Conservation (phyloP, 805 yeast genomes). For the Ogataea nakhonphanomensis region DNA sequence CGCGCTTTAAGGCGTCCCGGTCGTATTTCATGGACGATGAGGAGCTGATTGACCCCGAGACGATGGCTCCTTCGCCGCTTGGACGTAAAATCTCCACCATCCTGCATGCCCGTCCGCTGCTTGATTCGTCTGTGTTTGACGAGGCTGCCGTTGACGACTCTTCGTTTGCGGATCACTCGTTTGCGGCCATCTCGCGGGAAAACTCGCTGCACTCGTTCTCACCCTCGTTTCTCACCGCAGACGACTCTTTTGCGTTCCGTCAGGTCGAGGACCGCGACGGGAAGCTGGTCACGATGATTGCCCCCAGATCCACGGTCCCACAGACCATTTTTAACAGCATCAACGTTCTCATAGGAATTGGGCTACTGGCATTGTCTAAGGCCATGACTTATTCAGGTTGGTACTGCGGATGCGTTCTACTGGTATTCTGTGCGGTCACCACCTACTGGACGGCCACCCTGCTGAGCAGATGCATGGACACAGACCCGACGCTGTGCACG, state of each 20-base stretch:
- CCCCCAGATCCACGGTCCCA: slow-evolving; percentile 77
- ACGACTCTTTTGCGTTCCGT: slow-evolving; percentile 32
- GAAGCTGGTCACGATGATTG: slow-evolving; percentile 62
- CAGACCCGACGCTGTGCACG: slow-evolving; percentile 76
- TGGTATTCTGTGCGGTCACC: slow-evolving; percentile 57
- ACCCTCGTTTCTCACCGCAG: slow-evolving; percentile 20
- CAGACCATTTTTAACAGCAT: slow-evolving; percentile 67
- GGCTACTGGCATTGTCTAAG: slow-evolving; percentile 61
- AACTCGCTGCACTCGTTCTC: slow-evolving; percentile 29
- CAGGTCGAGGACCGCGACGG: slow-evolving; percentile 72
- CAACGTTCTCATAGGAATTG: slow-evolving; percentile 66
- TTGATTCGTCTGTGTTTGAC: slow-evolving; percentile 28
- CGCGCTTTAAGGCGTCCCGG: slow-evolving; percentile 54
- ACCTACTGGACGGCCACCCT: slow-evolving; percentile 78
- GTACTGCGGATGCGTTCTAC: slow-evolving; percentile 58
- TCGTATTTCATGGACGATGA: slow-evolving; percentile 64
- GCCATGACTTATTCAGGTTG: slow-evolving; percentile 65
- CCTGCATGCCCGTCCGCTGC: slow-evolving; percentile 22
- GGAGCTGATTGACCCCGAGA: slow-evolving; percentile 64
- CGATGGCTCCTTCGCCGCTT: slow-evolving; percentile 59
- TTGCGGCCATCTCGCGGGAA: slow-evolving; percentile 25
- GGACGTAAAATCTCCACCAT: slow-evolving; percentile 67
- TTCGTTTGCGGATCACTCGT: slow-evolving; percentile 36
- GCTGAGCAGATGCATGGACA: slow-evolving; percentile 71
- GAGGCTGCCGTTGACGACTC: slow-evolving; percentile 43